These are phyloP conservation scores for Fusarium praegraminearum DNA, from an alignment of 2,329 filamentous ascomycete genomes.

Conservation along the genomic window DNA sequence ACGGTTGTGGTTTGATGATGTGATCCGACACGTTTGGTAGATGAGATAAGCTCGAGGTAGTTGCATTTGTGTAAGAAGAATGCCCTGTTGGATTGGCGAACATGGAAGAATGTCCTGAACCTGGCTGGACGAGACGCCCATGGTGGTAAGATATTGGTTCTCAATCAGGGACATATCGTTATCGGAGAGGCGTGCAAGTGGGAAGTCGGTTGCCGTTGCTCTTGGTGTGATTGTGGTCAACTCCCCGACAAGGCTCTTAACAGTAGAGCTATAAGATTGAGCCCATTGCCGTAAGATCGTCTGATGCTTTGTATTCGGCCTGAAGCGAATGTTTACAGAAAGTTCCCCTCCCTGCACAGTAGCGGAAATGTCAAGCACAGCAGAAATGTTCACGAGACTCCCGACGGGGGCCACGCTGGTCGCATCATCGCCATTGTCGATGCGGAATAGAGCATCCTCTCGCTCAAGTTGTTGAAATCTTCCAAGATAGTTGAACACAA, in stretches of 20 bases:
- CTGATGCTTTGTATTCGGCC: background rate
- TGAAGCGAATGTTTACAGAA: background rate
- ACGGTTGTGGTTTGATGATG: background rate
- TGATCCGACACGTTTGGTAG: background rate
- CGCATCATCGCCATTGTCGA: background rate
- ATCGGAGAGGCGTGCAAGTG: slow-evolving; percentile 3
- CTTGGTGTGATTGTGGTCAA: background rate
- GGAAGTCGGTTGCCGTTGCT: slow-evolving; percentile 3
- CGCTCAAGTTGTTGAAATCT: slow-evolving; percentile 10
- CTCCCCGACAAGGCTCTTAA: background rate
- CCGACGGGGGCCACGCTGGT: background rate
- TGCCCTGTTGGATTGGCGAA: slow-evolving; percentile 2
- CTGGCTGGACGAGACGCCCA: background rate
- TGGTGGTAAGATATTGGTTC: background rate
- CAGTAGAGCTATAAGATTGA: background rate
- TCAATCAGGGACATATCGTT: slow-evolving; percentile 1
- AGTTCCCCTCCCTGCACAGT: background rate
- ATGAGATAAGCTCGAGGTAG: background rate
- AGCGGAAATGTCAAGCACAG: slow-evolving; percentile 3
- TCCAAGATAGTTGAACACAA: slow-evolving; percentile 7
- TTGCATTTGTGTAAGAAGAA: background rate
- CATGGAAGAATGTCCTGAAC: slow-evolving; percentile 4
- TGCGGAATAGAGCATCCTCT: slow-evolving; percentile 4
- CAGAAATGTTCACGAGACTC: background rate
- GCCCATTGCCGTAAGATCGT: background rate